Conservation (phyloP, 2,329 filamentous ascomycete genomes). For the Zymoseptoria brevis region DNA sequence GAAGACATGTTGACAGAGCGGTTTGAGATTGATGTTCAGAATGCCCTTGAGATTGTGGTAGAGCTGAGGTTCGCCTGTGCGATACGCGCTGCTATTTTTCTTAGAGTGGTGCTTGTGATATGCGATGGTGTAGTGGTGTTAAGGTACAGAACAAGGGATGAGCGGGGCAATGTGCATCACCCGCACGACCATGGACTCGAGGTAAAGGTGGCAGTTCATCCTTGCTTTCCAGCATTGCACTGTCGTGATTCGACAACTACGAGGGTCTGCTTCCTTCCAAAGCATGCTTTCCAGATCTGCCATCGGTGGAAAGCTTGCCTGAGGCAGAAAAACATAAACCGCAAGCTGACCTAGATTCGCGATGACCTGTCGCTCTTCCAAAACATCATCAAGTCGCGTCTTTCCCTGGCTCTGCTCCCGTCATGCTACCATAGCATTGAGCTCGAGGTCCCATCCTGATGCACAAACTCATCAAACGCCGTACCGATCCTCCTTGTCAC, state of each 20-base stretch:
- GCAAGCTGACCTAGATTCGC: too few relatives aligned
- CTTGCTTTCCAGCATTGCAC: neutral
- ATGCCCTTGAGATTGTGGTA: slow-evolving; percentile 1
- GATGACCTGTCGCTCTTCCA: too few relatives aligned
- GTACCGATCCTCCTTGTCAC: neutral
- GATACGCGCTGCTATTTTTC: neutral
- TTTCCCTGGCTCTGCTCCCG: neutral
- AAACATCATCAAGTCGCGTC: neutral
- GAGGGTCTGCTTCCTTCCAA: neutral
- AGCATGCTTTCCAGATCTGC: neutral
- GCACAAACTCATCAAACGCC: neutral
- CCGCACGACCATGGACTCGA: neutral
- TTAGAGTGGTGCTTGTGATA: neutral
- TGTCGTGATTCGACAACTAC: neutral
- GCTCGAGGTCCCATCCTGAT: neutral
- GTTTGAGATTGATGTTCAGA: slow-evolving; percentile 1
- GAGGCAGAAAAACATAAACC: neutral
- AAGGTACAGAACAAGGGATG: neutral
- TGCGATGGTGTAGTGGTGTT: neutral
- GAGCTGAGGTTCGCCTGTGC: slow-evolving; percentile 3
- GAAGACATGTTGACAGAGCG: slow-evolving; percentile 2
- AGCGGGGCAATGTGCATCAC: neutral
- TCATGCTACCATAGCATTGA: neutral
- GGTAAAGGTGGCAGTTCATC: neutral
- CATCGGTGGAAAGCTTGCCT: neutral